Evolutionary conservation across 305 asterid species (phyloP), one percentile per base, ranked within the genome.

Genomic region (Nicotiana rustica): DNA sequence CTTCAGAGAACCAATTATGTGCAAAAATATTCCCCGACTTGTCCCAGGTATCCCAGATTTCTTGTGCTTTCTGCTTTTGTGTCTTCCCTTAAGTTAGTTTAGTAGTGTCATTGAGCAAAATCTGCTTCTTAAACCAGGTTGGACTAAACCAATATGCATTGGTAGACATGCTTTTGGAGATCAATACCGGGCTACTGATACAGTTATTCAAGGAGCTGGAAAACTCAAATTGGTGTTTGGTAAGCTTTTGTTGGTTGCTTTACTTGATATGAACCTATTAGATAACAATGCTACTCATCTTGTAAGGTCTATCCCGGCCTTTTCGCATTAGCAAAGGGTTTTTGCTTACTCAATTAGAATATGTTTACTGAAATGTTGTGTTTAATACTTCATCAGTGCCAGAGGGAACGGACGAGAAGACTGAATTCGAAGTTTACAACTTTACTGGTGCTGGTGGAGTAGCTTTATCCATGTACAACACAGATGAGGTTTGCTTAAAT

Each of bases 161-260:
- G 99, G 99, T 83, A 94, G 99, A 80, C 99, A 95, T 89, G 99
- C 99, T 78, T 95, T 92, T 78, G 98, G 98, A 38, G 99, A 95
- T 87, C 99, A 95, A 85, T 94, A 95, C 91, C 84, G 91, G 83
- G 99, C 99, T 49, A 94, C 98, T 29, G 99, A 95, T 89, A 21
- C 97, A 81, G 97, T 95, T 67, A 92, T 93, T 82, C 85, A 93
- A 88, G 99, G 97, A 88, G 82, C 99, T 85, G 99, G 99, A 86
- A 94, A 92, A 91, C 94, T 95, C 69, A 95, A 92, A 84, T 73
- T 95, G 89, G 94, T 95, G 73, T 95, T 95, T 85, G 98, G 99
- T 95, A 94, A 83, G 80, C 4, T 49, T 75, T 55, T 52, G 17
- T 52, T 75, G 65, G 41, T 52, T 29, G 5, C 47, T 75, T 47